Percentiles rank a stretch among this genome's conserved stretches.
Evolutionary conservation across 768 basidiomycete species (phyloP).

Genomic region (Amanita pallidorosea): DNA sequence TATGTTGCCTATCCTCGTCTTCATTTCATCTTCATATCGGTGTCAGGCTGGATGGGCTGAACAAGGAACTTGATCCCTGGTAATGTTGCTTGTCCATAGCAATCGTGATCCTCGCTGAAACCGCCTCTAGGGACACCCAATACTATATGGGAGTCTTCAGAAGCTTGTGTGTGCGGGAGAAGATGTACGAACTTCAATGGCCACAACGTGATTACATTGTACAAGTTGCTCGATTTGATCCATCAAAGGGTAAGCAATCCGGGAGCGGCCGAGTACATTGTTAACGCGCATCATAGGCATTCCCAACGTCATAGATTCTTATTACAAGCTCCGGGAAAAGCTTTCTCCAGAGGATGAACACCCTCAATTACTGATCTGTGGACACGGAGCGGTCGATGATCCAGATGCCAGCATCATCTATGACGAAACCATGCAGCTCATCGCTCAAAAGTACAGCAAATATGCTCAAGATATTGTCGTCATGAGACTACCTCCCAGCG

Average conservation of each 20-base stretch:
- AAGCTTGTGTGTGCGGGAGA: conserved; percentile 62
- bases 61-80: conserved; percentile 75
- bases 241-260: conserved; percentile 37
- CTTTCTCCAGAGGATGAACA: conserved; percentile 43
- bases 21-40: not conserved
- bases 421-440: conserved; percentile 60
- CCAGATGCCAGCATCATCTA: conserved; percentile 92
- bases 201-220: conserved; percentile 77
- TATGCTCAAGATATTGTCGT: conserved; percentile 61
- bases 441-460: conserved; percentile 39
- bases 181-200: conserved; percentile 73
- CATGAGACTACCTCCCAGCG: conserved; percentile 74
- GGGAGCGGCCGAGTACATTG: too few species aligned
- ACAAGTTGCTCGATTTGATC: conserved; percentile 94
- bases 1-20: conserved; percentile 19
- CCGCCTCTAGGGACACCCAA: conserved; percentile 48
- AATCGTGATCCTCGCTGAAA: not conserved
- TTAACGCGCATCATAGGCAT: conserved; percentile 42
- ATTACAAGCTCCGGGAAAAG: conserved; percentile 68
- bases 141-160: conserved; percentile 89
- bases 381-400: conserved; percentile 91
- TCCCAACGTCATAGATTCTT: conserved; percentile 79
- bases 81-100: conserved; percentile 9
- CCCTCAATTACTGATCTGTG: conserved; percentile 75
- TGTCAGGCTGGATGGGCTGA: conserved; percentile 80